Percentiles rank a stretch among this genome's conserved stretches.
Conservation (phyloP, 805 yeast genomes). For the Teunomyces pallodes region DNA sequence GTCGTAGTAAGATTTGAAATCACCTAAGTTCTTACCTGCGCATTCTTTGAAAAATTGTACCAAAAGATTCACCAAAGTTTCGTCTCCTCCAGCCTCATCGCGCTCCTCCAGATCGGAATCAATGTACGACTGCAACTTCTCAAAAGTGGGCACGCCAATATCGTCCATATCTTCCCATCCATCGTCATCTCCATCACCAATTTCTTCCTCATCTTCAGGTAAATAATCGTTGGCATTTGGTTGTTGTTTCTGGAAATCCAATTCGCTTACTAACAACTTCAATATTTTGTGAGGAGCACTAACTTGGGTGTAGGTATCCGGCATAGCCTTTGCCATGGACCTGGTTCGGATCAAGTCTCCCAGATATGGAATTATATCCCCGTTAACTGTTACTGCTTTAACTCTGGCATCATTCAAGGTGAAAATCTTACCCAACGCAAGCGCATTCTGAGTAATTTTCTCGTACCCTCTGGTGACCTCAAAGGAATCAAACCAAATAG, state of each 20-base stretch:
- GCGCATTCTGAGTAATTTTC: conserved; percentile 62
- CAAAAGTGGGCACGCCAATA: conserved; percentile 59
- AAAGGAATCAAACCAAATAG: conserved; percentile 81
- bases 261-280: conserved; percentile 66
- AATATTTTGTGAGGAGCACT: conserved; percentile 71
- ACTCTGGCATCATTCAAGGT: conserved; percentile 55
- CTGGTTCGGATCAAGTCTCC: conserved; percentile 76
- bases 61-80: conserved; percentile 39
- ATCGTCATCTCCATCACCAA: conserved; percentile 44
- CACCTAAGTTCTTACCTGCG: conserved; percentile 45
- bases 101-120: conserved; percentile 43
- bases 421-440: conserved; percentile 69
- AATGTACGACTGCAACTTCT: conserved; percentile 58
- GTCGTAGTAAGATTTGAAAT: conserved; percentile 53
- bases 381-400: conserved; percentile 59
- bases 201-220: conserved; percentile 15
- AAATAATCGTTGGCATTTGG: conserved; percentile 41
- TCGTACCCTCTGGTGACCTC: conserved; percentile 78
- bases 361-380: conserved; percentile 65
- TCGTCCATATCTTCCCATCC: conserved; percentile 82
- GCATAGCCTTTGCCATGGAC: conserved; percentile 71
- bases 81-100: conserved; percentile 31
- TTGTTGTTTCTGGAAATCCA: conserved; percentile 59
- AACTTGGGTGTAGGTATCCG: conserved; percentile 60
- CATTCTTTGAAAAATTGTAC: conserved; percentile 56